Evolutionary conservation across 768 basidiomycete genomes (phyloP).

Genomic region (Auriscalpium microsporum): DNA sequence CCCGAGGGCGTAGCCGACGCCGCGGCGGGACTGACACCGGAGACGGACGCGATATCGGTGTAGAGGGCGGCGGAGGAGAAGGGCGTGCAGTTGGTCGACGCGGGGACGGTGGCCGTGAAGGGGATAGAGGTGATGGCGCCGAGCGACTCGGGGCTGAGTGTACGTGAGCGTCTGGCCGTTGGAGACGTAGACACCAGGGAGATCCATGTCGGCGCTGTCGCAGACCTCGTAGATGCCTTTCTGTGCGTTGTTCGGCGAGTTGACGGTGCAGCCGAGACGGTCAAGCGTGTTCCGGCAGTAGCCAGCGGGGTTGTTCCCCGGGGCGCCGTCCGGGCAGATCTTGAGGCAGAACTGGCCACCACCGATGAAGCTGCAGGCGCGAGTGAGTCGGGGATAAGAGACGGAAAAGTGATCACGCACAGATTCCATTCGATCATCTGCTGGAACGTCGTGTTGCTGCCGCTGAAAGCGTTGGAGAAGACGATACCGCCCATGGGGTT

Average conservation of each 20-base stretch:
- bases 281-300: conserved; percentile 69
- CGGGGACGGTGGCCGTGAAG: conserved; percentile 22
- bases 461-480: conserved; percentile 51
- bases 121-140: neutral
- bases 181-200: conserved; percentile 42
- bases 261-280: conserved; percentile 67
- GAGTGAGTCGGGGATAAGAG: neutral
- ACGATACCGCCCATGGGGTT: conserved; percentile 71
- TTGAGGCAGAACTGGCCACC: conserved; percentile 59
- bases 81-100: conserved; percentile 37
- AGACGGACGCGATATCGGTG: neutral
- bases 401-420: conserved; percentile 26
- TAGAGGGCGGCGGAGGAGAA: conserved; percentile 21
- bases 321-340: conserved; percentile 47
- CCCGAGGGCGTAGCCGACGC: neutral
- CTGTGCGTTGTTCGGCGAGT: conserved; percentile 56
- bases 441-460: conserved; percentile 30
- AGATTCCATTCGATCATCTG: conserved; percentile 67
- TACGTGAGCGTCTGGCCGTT: neutral
- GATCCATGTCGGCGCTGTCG: conserved; percentile 53
- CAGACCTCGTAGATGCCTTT: conserved; percentile 58
- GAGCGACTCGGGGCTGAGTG: neutral
- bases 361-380: conserved; percentile 57
- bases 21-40: neutral
- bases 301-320: conserved; percentile 29